A percentile compares a stretch with the other conserved stretches of the same genome.
phyloP scores from a whole-genome alignment of 2,329 filamentous ascomycete genomes.

The Fusarium burgessii region DNA sequence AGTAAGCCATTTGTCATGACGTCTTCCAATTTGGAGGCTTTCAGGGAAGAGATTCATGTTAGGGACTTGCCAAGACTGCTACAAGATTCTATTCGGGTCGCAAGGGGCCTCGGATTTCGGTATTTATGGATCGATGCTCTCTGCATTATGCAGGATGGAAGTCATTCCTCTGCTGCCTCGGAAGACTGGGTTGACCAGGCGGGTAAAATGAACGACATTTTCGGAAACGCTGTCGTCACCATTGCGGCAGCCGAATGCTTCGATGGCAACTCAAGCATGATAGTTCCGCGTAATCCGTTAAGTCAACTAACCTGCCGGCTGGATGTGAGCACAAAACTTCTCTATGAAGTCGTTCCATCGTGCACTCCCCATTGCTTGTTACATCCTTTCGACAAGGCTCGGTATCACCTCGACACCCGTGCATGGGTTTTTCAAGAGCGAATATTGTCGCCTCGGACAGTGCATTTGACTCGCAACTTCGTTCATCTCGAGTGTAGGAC shows the following conservation, averaged over 20 bases:
- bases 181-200: conserved; percentile 2
- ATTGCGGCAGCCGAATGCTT: conserved; percentile 5
- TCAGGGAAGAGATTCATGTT: neutral
- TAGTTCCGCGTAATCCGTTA: neutral
- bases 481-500: neutral
- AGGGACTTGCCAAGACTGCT: neutral
- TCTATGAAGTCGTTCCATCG: neutral
- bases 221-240: neutral
- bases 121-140: conserved; percentile 4
- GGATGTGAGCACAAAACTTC: neutral
- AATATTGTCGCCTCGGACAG: neutral
- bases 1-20: neutral
- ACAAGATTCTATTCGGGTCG: neutral
- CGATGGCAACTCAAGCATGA: neutral
- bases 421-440: neutral
- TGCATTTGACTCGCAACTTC: conserved; percentile 3
- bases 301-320: neutral
- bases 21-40: neutral
- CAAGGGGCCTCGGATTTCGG: neutral
- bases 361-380: neutral
- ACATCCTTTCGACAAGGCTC: neutral
- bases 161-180: neutral
- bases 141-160: conserved; percentile 1
- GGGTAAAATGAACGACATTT: conserved; percentile 1
- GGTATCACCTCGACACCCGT: neutral